Evolutionary conservation across 148 eudicot genomes (phyloP), one percentile per base, ranked within the genome.

Genomic region (Chenopodium suecicum): DNA sequence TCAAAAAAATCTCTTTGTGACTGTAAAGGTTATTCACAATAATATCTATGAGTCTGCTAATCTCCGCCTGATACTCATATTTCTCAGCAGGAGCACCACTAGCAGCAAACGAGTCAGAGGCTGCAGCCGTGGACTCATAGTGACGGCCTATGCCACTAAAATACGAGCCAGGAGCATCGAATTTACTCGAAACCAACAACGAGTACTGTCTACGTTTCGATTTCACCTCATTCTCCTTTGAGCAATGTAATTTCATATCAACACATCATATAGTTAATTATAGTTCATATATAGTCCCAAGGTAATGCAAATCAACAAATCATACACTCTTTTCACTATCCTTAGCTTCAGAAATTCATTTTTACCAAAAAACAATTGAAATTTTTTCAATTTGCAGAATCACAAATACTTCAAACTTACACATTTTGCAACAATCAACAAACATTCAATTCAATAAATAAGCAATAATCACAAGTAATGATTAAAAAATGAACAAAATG

Each of bases 61-160:
- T 98, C 98, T 96, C 99, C 0, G 99, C 99, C 84, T 96, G 99
- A 84, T 96, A 96, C 88, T 96, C 99, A 67, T 82, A 90, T 73
- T 94, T 92, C 90, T 96, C 99, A 50, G 84, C 88, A 2, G 98
- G 89, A 23, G 81, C 71, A 73, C 83, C 87, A 56, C 22, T 22
- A 48, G 12, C 62, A 48, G 0, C 54, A 10, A 93, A 84, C 71
- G 93, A 81, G 76, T 91, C 90, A 76, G 97, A 90, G 37, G 91
- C 94, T 46, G 98, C 94, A 73, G 93, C 90, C 29, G 97, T 92
- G 37, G 98, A 90, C 88, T 91, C 97, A 73, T 63, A 86, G 60
- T 95, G 88, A 14, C 74, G 69, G 20, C 90, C 82, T 64, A 82
- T 25, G 34, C 85, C 74, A 56, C 74, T 84, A 74, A 85, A 83